phyloP scores from a whole-genome alignment of 169 alveolate species.

The Cryptosporidium muris region DNA sequence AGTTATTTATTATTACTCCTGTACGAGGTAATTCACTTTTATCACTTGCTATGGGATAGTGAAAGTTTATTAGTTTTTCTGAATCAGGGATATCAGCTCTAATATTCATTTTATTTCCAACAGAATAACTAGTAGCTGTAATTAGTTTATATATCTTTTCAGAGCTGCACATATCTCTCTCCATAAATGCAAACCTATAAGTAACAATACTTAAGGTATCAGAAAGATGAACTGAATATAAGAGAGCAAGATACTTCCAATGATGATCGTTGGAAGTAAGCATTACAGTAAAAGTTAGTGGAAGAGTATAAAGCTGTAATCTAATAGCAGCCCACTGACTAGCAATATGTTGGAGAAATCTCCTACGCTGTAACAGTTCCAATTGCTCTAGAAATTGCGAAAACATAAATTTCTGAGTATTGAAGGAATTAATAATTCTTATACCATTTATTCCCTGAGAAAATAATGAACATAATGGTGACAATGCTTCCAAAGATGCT shows the following conservation, averaged over 20 bases:
- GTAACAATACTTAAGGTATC: constrained; percentile 55
- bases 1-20: constrained; percentile 39
- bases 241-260: constrained; percentile 47
- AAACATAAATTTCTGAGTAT: constrained; percentile 31
- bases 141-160: constrained; percentile 31
- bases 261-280: constrained; percentile 16
- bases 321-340: constrained; percentile 72
- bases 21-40: constrained; percentile 4
- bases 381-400: constrained; percentile 40
- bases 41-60: neutral
- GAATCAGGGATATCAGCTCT: neutral
- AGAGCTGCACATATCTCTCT: constrained; percentile 65
- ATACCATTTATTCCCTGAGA: constrained; percentile 58
- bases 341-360: constrained; percentile 49
- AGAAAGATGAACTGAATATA: constrained; percentile 39
- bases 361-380: constrained; percentile 60
- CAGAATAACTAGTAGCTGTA: neutral
- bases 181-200: constrained; percentile 52
- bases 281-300: constrained; percentile 16
- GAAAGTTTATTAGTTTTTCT: neutral
- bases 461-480: constrained; percentile 56
- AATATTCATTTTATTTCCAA: neutral
- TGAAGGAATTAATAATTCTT: constrained; percentile 28
- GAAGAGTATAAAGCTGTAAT: constrained; percentile 50
- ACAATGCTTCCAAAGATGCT: constrained; percentile 33